phyloP scores from a whole-genome alignment of 2,329 filamentous ascomycete species.

The Didymella exigua region DNA sequence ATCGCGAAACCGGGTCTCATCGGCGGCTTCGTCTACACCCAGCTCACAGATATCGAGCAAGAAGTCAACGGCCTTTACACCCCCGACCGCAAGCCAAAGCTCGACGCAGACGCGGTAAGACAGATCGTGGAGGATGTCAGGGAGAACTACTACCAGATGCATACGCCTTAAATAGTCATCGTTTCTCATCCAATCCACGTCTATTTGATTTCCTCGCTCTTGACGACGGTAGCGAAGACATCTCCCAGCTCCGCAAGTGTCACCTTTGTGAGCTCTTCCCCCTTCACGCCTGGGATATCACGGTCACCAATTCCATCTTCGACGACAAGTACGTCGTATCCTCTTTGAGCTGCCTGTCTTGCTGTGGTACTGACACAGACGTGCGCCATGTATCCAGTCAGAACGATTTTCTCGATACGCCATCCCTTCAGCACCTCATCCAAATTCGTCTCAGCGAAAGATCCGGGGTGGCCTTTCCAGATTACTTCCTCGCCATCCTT shows the following conservation, averaged over 20 bases:
- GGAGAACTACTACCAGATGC: conserved; percentile 29
- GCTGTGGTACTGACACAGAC: conserved; percentile 67
- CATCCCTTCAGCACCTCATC: conserved; percentile 57
- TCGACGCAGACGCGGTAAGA: conserved; percentile 63
- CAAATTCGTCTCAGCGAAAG: conserved; percentile 65
- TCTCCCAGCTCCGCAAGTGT: conserved; percentile 63
- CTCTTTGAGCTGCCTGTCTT: conserved; percentile 62
- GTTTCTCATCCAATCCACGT: not conserved
- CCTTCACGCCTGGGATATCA: conserved; percentile 65
- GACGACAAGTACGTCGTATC: conserved; percentile 66
- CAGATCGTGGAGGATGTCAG: conserved; percentile 59
- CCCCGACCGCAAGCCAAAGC: conserved; percentile 64
- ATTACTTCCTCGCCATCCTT: conserved; percentile 59
- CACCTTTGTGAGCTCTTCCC: conserved; percentile 56
- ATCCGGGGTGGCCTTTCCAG: conserved; percentile 61
- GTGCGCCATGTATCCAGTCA: conserved; percentile 68
- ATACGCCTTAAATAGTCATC: conserved; percentile 2
- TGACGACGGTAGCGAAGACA: conserved; percentile 64
- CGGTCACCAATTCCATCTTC: conserved; percentile 68
- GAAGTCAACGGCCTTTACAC: conserved; percentile 72
- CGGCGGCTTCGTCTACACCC: conserved; percentile 70
- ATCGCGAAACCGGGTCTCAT: conserved; percentile 63
- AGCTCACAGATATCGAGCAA: conserved; percentile 68
- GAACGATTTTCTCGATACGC: conserved; percentile 64
- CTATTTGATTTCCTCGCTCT: conserved; percentile 52